These are phyloP conservation scores for Lyophyllum decastes DNA, from an alignment of 768 basidiomycete genomes.

Conservation along the genomic window DNA sequence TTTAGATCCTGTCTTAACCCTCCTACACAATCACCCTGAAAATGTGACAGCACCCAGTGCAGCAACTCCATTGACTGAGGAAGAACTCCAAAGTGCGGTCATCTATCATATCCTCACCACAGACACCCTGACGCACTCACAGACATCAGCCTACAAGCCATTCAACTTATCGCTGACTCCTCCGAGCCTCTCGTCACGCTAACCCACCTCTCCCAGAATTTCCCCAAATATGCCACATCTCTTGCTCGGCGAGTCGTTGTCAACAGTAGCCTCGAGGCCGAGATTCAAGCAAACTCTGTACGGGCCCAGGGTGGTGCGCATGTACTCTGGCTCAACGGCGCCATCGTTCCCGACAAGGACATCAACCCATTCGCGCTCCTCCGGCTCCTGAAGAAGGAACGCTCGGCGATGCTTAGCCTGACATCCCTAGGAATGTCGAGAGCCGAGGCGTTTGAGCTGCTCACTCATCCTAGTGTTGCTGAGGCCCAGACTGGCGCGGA, in stretches of 20 bases:
- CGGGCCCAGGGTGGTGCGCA: slow-evolving; percentile 54
- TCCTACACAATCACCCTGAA: slow-evolving; percentile 41
- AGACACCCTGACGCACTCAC: not conserved
- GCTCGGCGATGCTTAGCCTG: slow-evolving; percentile 58
- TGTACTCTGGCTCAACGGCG: slow-evolving; percentile 83
- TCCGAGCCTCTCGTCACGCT: slow-evolving; percentile 54
- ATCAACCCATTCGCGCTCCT: slow-evolving; percentile 73
- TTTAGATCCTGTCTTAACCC: slow-evolving; percentile 36
- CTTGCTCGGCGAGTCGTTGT: slow-evolving; percentile 70
- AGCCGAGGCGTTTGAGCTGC: slow-evolving; percentile 66
- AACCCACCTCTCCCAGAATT: slow-evolving; percentile 77
- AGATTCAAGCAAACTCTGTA: slow-evolving; percentile 58
- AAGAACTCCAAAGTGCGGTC: slow-evolving; percentile 53
- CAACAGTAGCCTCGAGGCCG: slow-evolving; percentile 49
- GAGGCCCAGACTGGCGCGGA: slow-evolving; percentile 48
- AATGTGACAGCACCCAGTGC: slow-evolving; percentile 37
- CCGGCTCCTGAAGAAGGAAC: slow-evolving; percentile 73
- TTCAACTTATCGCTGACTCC: slow-evolving; percentile 73
- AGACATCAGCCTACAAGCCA: slow-evolving; percentile 73
- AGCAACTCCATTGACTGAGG: slow-evolving; percentile 45
- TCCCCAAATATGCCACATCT: slow-evolving; percentile 81
- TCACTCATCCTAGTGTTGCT: slow-evolving; percentile 65
- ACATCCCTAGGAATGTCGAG: slow-evolving; percentile 62
- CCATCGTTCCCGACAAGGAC: slow-evolving; percentile 57
- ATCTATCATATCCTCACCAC: not conserved